phyloP scores from a whole-genome alignment of 139 green algal genomes.

The Chloropicon primus region DNA sequence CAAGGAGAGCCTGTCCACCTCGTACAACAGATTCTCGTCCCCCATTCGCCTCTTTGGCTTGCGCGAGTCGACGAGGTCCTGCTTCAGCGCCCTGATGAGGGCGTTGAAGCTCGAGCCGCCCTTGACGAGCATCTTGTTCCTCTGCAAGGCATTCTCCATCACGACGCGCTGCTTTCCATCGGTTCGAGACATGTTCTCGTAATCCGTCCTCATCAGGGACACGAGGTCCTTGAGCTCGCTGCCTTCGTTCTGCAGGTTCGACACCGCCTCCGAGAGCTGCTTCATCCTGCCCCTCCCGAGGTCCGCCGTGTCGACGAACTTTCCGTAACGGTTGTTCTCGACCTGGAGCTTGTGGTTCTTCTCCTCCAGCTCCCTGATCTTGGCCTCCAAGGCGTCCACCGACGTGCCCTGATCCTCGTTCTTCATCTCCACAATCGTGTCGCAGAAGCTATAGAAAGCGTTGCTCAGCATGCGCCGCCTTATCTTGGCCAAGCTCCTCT shows the following conservation, averaged over 20 bases:
- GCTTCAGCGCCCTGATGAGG: slow-evolving; percentile 71
- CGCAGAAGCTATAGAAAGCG: slow-evolving; percentile 28
- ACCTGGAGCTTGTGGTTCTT: slow-evolving; percentile 63
- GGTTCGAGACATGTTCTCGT: not conserved
- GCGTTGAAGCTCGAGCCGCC: slow-evolving; percentile 72
- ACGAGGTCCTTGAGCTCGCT: slow-evolving; percentile 51
- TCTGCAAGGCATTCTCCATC: not conserved
- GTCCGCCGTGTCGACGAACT: slow-evolving; percentile 78
- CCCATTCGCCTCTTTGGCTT: not conserved
- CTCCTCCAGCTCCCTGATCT: not conserved
- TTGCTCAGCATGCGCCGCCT: slow-evolving; percentile 5
- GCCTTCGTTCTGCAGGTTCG: slow-evolving; percentile 40
- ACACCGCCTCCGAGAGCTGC: slow-evolving; percentile 33
- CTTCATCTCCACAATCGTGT: slow-evolving; percentile 18
- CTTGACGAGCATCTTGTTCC: slow-evolving; percentile 75
- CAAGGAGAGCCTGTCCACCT: slow-evolving; percentile 46
- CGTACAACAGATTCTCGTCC: slow-evolving; percentile 38
- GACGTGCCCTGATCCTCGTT: slow-evolving; percentile 19
- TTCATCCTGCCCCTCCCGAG: slow-evolving; percentile 53
- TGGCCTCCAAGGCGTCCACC: slow-evolving; percentile 31
- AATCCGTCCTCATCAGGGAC: slow-evolving; percentile 3
- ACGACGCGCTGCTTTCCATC: not conserved
- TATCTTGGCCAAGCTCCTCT: slow-evolving; percentile 1
- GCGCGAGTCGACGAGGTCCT: slow-evolving; percentile 50
- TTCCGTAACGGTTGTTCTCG: slow-evolving; percentile 72